phyloP scores from a whole-genome alignment of 2,329 filamentous ascomycete genomes.

The Lachnellula hyalina region DNA sequence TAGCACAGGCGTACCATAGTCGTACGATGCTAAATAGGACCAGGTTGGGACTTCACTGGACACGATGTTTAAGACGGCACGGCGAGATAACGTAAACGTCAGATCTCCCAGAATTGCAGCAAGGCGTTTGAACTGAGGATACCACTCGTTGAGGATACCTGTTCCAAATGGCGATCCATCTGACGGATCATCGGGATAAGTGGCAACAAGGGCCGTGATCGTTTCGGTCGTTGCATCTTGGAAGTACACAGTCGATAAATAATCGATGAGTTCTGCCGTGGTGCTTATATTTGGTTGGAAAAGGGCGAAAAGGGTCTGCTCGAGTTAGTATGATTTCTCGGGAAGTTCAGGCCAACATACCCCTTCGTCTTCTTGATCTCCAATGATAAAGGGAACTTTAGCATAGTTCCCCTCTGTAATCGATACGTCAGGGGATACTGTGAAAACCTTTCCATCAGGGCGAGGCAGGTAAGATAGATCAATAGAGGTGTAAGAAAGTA shows the following conservation, averaged over 20 bases:
- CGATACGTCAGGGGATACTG: slow-evolving; percentile 57
- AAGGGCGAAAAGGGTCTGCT: slow-evolving; percentile 60
- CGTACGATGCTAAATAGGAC: slow-evolving; percentile 71
- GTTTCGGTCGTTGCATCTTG: slow-evolving; percentile 44
- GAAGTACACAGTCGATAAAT: slow-evolving; percentile 59
- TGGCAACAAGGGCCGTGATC: slow-evolving; percentile 52
- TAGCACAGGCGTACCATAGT: slow-evolving; percentile 64
- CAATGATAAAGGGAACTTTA: slow-evolving; percentile 58
- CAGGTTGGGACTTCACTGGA: slow-evolving; percentile 53
- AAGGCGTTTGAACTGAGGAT: slow-evolving; percentile 71
- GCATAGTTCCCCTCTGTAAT: slow-evolving; percentile 48
- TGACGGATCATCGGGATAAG: slow-evolving; percentile 47
- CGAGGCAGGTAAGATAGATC: slow-evolving; percentile 67
- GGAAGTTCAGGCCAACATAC: slow-evolving; percentile 29
- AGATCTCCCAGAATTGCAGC: slow-evolving; percentile 72
- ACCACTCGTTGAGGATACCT: slow-evolving; percentile 65
- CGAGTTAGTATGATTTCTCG: not conserved
- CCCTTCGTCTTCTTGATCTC: slow-evolving; percentile 74
- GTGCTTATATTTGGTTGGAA: slow-evolving; percentile 65
- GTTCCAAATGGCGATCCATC: slow-evolving; percentile 70
- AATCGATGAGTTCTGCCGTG: slow-evolving; percentile 52
- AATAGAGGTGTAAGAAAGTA: slow-evolving; percentile 63
- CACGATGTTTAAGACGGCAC: slow-evolving; percentile 52
- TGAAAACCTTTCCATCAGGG: slow-evolving; percentile 60
- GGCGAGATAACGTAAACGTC: slow-evolving; percentile 66